Conservation (phyloP, 495 filamentous ascomycete species). For the Aspergillus mulundensis region DNA sequence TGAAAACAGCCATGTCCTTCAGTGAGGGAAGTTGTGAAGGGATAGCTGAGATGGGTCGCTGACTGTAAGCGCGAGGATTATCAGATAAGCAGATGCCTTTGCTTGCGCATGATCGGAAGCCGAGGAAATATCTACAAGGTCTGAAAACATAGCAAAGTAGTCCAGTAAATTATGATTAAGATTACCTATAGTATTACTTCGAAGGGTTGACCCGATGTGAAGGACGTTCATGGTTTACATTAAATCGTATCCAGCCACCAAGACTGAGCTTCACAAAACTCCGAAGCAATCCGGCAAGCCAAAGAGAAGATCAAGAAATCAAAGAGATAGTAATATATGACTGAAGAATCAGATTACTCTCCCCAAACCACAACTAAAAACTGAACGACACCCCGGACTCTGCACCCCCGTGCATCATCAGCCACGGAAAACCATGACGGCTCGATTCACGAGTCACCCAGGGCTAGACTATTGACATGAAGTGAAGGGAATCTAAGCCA, state of each 20-base stretch:
- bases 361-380: slow-evolving; percentile 22
- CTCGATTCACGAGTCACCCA: slow-evolving; percentile 16
- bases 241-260: slow-evolving; percentile 45
- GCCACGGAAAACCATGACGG: slow-evolving; percentile 12
- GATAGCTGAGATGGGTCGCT: too few species aligned
- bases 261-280: slow-evolving; percentile 35
- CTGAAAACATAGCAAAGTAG: too few species aligned
- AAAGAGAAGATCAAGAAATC: slow-evolving; percentile 25
- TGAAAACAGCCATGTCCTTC: too few species aligned
- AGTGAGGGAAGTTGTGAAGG: too few species aligned
- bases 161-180: slow-evolving; percentile 10
- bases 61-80: too few species aligned
- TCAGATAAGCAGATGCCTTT: too few species aligned
- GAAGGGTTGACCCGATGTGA: slow-evolving; percentile 22
- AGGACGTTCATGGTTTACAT: slow-evolving; percentile 45
- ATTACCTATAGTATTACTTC: slow-evolving; percentile 31
- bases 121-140: too few species aligned
- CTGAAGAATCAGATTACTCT: slow-evolving; percentile 33
- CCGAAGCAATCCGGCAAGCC: slow-evolving; percentile 41
- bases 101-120: too few species aligned
- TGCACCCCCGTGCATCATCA: slow-evolving; percentile 10
- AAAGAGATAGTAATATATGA: slow-evolving; percentile 29
- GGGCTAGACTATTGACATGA: slow-evolving; percentile 27
- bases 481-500: slow-evolving; percentile 44
- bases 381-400: slow-evolving; percentile 5